A percentile compares a stretch with the other conserved stretches of the same genome.
phyloP scores from a whole-genome alignment of 2,329 filamentous ascomycete genomes.

The Aspergillus oerlinghausenensis region DNA sequence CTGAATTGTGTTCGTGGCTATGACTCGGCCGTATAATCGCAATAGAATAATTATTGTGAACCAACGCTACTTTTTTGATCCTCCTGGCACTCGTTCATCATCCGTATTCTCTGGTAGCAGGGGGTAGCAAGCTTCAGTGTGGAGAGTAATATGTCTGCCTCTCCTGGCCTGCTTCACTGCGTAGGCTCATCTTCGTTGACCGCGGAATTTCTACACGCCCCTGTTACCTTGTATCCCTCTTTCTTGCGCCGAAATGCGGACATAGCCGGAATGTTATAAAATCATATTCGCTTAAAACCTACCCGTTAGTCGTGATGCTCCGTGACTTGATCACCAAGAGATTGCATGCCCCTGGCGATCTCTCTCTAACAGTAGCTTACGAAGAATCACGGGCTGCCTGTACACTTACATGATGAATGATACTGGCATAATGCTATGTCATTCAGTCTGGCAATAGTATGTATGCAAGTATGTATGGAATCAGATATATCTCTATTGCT shows the following conservation, averaged over 20 bases:
- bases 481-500: not conserved
- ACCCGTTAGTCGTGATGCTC: not conserved
- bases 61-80: not conserved
- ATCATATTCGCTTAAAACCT: not conserved
- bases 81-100: not conserved
- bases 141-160: not conserved
- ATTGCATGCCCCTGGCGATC: too few species aligned
- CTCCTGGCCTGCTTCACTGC: too few species aligned
- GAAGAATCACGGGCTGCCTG: not conserved
- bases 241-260: not conserved
- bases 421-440: not conserved
- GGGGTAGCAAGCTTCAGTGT: not conserved
- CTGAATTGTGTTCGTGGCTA: not conserved
- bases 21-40: not conserved
- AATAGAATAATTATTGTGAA: not conserved
- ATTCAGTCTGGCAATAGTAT: slow-evolving; percentile 8
- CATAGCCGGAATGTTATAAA: not conserved
- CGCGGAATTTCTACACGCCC: not conserved
- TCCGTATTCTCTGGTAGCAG: not conserved
- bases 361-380: not conserved
- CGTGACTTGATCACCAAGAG: too few species aligned
- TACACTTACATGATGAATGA: not conserved
- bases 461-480: slow-evolving; percentile 5
- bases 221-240: not conserved
- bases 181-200: not conserved